These are phyloP conservation scores for Pyrus communis DNA, from an alignment of 306 rosid genomes.

Conservation along the genomic window DNA sequence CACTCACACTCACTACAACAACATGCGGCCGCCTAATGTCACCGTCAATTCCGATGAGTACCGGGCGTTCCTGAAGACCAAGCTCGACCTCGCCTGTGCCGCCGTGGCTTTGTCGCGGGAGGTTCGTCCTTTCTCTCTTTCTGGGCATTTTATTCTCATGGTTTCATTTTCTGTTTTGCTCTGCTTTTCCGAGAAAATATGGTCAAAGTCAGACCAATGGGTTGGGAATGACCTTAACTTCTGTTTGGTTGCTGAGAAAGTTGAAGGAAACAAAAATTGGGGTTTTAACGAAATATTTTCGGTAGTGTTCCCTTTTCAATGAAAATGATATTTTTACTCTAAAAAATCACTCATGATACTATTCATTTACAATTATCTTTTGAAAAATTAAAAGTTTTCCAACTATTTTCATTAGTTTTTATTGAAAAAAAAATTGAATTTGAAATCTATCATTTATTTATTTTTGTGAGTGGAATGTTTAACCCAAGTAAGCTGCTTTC, in stretches of 20 bases:
- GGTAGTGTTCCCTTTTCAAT: rapidly evolving
- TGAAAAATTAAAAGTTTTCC: no score
- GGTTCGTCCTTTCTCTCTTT: background rate
- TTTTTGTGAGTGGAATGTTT: background rate
- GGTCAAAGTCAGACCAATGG: background rate
- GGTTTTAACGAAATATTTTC: no score
- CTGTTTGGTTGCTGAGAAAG: background rate
- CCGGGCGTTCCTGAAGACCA: conserved; percentile 70
- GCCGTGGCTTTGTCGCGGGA: conserved; percentile 74
- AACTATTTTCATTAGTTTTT: rapidly evolving
- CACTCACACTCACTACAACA: background rate
- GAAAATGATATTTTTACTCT: no score
- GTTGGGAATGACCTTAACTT: background rate
- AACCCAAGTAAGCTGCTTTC: background rate
- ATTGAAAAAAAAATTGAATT: background rate
- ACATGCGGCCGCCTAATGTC: conserved; percentile 8
- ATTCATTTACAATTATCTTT: no score
- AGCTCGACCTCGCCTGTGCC: conserved; percentile 89
- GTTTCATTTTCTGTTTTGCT: background rate
- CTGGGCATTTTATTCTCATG: background rate
- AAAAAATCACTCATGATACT: no score
- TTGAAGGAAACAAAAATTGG: background rate
- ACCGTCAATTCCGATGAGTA: conserved; percentile 54
- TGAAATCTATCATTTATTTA: background rate
- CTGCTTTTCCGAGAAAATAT: background rate